Percentiles rank a stretch among this genome's conserved stretches.
Conservation (phyloP, 2,329 filamentous ascomycete genomes). For the Penicillium sp. region DNA sequence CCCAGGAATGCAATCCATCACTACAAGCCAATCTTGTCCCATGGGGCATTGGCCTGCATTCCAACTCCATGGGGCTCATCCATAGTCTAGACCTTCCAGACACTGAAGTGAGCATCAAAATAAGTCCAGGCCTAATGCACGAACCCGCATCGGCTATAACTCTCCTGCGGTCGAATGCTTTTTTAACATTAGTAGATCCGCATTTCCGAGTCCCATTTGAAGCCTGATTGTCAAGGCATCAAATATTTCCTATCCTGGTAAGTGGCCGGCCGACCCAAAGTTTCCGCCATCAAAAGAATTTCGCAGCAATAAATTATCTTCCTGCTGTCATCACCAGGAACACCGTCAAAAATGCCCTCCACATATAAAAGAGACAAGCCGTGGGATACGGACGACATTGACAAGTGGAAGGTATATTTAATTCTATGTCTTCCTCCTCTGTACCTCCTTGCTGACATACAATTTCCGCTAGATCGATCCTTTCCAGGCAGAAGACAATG, state of each 20-base stretch:
- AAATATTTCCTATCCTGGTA: constrained; percentile 22
- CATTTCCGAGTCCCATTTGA: not conserved
- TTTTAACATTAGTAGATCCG: constrained; percentile 16
- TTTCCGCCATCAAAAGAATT: constrained; percentile 25
- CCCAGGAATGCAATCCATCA: constrained; percentile 8
- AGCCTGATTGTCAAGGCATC: constrained; percentile 16
- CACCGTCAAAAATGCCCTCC: constrained; percentile 71
- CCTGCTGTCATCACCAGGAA: constrained; percentile 5
- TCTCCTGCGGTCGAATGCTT: constrained; percentile 28
- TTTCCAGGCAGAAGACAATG: constrained; percentile 86
- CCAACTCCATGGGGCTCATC: not conserved
- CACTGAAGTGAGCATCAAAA: not conserved
- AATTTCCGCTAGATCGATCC: constrained; percentile 65
- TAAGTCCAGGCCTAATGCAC: not conserved
- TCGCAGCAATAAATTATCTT: constrained; percentile 14
- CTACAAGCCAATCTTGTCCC: not conserved
- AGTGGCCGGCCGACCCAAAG: constrained; percentile 29
- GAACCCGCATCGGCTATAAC: not conserved
- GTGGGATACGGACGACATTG: constrained; percentile 95
- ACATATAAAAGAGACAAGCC: constrained; percentile 89
- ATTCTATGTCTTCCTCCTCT: not conserved
- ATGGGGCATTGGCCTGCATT: not conserved
- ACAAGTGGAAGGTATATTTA: constrained; percentile 81
- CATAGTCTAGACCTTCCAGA: constrained; percentile 1
- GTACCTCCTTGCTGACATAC: constrained; percentile 11